Evolutionary conservation across 805 yeast genomes (phyloP).

Genomic region (Saccharomycopsis sp.): DNA sequence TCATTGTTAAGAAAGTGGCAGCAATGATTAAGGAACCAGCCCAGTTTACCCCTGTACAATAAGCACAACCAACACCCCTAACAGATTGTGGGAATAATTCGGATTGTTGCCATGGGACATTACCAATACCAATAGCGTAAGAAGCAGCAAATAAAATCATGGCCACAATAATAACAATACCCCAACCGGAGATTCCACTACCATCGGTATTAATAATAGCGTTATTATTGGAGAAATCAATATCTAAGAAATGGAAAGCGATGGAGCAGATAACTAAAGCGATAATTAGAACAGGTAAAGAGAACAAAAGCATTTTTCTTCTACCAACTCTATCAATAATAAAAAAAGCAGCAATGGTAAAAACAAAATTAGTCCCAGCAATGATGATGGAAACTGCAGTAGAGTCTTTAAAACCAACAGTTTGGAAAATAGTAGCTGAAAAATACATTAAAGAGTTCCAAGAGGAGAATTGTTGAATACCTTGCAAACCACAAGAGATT

Average conservation of each 20-base stretch:
- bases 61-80: slow-evolving; percentile 85
- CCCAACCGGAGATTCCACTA: slow-evolving; percentile 67
- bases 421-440: slow-evolving; percentile 82
- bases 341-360: slow-evolving; percentile 77
- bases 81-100: slow-evolving; percentile 92
- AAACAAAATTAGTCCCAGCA: slow-evolving; percentile 89
- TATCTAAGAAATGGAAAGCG: slow-evolving; percentile 79
- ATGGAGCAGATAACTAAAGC: slow-evolving; percentile 75
- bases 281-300: slow-evolving; percentile 78
- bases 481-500: slow-evolving; percentile 89
- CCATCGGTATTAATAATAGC: slow-evolving; percentile 28
- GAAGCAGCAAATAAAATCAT: slow-evolving; percentile 84
- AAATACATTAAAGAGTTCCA: slow-evolving; percentile 95
- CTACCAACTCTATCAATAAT: slow-evolving; percentile 86
- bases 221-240: slow-evolving; percentile 40
- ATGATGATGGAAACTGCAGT: slow-evolving; percentile 92
- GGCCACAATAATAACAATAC: slow-evolving; percentile 71
- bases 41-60: slow-evolving; percentile 93
- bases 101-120: slow-evolving; percentile 97
- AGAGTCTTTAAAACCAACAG: slow-evolving; percentile 80
- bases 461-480: slow-evolving; percentile 94
- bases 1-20: slow-evolving; percentile 88
- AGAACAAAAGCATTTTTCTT: slow-evolving; percentile 63
- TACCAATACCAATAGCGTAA: slow-evolving; percentile 92
- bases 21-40: slow-evolving; percentile 87